Evolutionary conservation across 2,329 filamentous ascomycete species (phyloP).

Genomic region (Berkeleyomyces rouxiae): DNA sequence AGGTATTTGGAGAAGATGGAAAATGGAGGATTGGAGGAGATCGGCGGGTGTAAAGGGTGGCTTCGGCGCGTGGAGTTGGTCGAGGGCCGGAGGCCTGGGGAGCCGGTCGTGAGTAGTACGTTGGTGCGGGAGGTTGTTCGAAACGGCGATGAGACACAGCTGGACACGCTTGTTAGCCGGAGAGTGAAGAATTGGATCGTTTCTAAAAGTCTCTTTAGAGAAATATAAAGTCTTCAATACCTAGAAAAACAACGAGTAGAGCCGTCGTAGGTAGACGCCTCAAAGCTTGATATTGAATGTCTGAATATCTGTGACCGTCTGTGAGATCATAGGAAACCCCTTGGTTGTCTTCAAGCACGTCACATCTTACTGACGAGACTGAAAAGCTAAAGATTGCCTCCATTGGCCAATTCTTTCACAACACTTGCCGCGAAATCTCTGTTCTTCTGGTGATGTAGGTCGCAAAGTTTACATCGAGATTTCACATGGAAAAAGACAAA

Average conservation of each 20-base stretch:
- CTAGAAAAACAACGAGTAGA: slow-evolving; percentile 17
- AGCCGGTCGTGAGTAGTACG: slow-evolving; percentile 37
- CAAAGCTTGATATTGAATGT: too few species aligned
- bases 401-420: background rate
- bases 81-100: slow-evolving; percentile 9
- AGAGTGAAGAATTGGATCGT: slow-evolving; percentile 43
- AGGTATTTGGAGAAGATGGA: slow-evolving; percentile 36
- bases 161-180: slow-evolving; percentile 38
- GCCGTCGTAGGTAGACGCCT: too few species aligned
- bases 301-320: too few species aligned
- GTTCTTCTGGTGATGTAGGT: slow-evolving; percentile 7
- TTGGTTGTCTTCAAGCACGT: too few species aligned
- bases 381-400: too few species aligned
- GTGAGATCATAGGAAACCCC: too few species aligned
- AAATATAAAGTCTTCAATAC: background rate
- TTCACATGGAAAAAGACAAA: background rate
- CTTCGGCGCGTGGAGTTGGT: slow-evolving; percentile 42
- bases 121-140: slow-evolving; percentile 30
- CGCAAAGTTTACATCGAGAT: background rate
- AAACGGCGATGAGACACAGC: slow-evolving; percentile 26
- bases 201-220: slow-evolving; percentile 38
- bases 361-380: too few species aligned
- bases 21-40: slow-evolving; percentile 14
- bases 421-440: background rate
- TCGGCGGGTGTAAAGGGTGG: slow-evolving; percentile 30